Conservation (phyloP, 495 filamentous ascomycete species). For the Hypoxylon perforatum region DNA sequence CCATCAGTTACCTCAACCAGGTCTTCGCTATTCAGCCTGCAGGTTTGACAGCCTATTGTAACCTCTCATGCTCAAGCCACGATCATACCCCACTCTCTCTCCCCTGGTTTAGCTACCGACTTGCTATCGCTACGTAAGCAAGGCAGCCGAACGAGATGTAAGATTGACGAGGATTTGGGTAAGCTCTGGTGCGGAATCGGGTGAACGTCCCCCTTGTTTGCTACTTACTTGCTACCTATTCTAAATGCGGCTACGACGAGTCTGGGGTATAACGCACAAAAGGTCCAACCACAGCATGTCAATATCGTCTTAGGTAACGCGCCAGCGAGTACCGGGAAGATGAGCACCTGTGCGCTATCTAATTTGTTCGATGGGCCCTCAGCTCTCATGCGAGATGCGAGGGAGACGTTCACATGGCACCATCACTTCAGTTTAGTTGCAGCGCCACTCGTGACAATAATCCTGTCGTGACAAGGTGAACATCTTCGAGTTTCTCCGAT, state of each 20-base stretch:
- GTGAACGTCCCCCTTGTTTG: constrained; percentile 27
- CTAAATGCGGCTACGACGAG: constrained; percentile 3
- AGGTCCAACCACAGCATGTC: too few species aligned
- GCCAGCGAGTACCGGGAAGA: not conserved
- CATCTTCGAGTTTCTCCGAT: constrained; percentile 20
- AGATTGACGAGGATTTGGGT: constrained; percentile 5
- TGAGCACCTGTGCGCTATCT: not conserved
- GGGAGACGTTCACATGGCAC: constrained; percentile 1
- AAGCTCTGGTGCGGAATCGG: constrained; percentile 21
- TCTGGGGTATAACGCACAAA: constrained; percentile 18
- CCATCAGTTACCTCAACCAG: not conserved
- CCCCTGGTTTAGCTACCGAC: not conserved
- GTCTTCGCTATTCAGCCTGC: not conserved
- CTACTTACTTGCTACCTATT: not conserved
- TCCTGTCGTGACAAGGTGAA: not conserved
- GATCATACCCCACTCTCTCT: not conserved
- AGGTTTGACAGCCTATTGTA: not conserved
- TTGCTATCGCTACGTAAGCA: not conserved
- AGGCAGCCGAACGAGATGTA: not conserved
- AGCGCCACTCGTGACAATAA: constrained; percentile 4
- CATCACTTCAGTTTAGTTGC: not conserved
- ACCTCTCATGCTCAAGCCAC: constrained; percentile 5
- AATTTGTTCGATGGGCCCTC: constrained; percentile 1
- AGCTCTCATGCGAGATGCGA: constrained; percentile 17
- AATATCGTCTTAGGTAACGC: not conserved